Base-by-base conservation (phyloP, 768 basidiomycete genomes). In the Lactifluus volemus region DNA sequence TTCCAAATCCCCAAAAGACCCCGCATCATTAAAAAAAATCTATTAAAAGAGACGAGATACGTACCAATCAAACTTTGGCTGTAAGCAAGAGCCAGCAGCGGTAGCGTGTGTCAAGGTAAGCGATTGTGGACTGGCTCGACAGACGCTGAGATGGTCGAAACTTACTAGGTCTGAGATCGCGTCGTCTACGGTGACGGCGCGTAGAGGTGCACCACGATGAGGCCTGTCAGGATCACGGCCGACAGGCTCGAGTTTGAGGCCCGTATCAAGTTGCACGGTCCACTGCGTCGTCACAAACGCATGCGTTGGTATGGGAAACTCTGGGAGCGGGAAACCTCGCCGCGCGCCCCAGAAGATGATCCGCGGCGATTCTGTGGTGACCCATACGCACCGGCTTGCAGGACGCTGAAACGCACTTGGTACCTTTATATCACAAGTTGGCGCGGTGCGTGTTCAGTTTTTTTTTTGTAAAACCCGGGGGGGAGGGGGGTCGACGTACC, bases 41-140 rank as follows among this genome's bases (percentile, higher is more conserved):
- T n/a, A n/a, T n/a, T n/a, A n/a, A n/a, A n/a, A n/a, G 32, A 21
- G 1, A 45, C 3, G 14, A 44, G 39, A 34, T 34, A 58, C 60
- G 50, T 62, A 83, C 89, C 89, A 91, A 58, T 91, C 86, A 72
- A 87, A 91, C 1, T 72, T 74, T 34, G 84, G 84, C 84, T 88
- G 25, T 5, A 47, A 2, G 17, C 4, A 17, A 5, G 25, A n/a
- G n/a, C 3, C 41, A 10, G 39, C 52, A 10, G 25, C 29, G 6
- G 17, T 14, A 25, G 49, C 11, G 19, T 30, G 21, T 21, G 21
- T 14, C 6, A 34, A 34, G 32, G 49, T 9, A 14, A n/a, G 3
- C 17, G 12, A 58, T 34, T 49, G n/a, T 42, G 12, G 5, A 9
- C 50, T 51, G 5, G 14, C 50, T 51, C 15, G 9, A 21, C 42